phyloP scores from a whole-genome alignment of 768 basidiomycete genomes.

The Suillus bovinus region DNA sequence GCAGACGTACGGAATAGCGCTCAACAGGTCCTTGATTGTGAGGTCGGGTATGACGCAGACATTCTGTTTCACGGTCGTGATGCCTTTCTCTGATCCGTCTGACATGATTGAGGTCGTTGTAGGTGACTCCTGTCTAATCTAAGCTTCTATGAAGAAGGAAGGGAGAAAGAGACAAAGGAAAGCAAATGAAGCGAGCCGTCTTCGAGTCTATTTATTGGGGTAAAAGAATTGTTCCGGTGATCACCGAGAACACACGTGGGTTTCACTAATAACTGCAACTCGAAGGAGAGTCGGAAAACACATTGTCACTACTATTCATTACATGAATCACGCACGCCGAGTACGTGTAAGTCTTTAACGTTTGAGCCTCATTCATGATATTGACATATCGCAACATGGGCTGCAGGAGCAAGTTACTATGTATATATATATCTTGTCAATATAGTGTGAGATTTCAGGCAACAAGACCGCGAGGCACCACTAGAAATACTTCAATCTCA shows the following conservation, averaged over 20 bases:
- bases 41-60: slow-evolving; percentile 77
- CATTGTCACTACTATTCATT: neutral
- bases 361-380: neutral
- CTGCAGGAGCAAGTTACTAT: neutral
- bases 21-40: slow-evolving; percentile 83
- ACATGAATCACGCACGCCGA: neutral
- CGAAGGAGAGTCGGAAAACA: neutral
- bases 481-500: neutral
- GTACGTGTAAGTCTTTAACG: neutral
- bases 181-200: neutral
- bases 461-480: neutral
- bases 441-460: neutral
- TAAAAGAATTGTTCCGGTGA: slow-evolving; percentile 20
- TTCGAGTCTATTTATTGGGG: slow-evolving; percentile 29
- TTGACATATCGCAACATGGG: neutral
- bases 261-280: no score
- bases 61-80: slow-evolving; percentile 50
- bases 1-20: slow-evolving; percentile 72
- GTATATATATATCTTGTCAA: neutral
- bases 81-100: slow-evolving; percentile 14
- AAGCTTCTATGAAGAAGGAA: slow-evolving; percentile 8
- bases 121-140: slow-evolving; percentile 11
- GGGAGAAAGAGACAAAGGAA: slow-evolving; percentile 5
- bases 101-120: slow-evolving; percentile 25
- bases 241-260: slow-evolving; percentile 29